phyloP scores from a whole-genome alignment of 495 filamentous ascomycete genomes.

The Hypoxylon perforatum region DNA sequence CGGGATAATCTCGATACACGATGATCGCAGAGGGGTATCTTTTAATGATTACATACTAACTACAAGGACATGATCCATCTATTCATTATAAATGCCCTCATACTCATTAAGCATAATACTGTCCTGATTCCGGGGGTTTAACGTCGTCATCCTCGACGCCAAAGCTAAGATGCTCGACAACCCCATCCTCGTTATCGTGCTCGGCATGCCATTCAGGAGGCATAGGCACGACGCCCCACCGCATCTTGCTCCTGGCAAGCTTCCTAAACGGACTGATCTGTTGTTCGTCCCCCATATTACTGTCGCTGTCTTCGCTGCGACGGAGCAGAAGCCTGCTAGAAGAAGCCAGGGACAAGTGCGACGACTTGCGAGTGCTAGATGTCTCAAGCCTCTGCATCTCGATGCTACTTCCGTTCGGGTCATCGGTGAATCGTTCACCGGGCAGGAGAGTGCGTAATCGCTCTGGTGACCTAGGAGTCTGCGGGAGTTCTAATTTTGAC shows the following conservation, averaged over 20 bases:
- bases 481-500: constrained; percentile 3
- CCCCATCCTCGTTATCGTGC: constrained; percentile 14
- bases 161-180: constrained; percentile 30
- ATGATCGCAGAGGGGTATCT: too few relatives aligned
- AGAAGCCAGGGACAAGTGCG: constrained; percentile 2
- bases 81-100: too few relatives aligned
- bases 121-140: constrained; percentile 10
- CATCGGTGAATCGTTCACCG: background rate
- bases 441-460: constrained; percentile 2
- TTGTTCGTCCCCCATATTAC: background rate
- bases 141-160: constrained; percentile 36
- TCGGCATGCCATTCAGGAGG: constrained; percentile 26
- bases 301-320: constrained; percentile 6
- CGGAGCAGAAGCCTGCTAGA: constrained; percentile 8
- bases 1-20: too few relatives aligned
- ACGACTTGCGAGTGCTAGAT: background rate
- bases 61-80: background rate
- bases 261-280: constrained; percentile 17
- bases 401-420: background rate
- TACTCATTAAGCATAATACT: constrained; percentile 20
- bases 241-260: constrained; percentile 34
- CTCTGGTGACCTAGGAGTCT: constrained; percentile 5
- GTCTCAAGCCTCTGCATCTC: constrained; percentile 15
- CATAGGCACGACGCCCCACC: constrained; percentile 38
- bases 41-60: too few relatives aligned